phyloP scores from a whole-genome alignment of 352 stramenopile species.

The Labyrinthula sp. region DNA sequence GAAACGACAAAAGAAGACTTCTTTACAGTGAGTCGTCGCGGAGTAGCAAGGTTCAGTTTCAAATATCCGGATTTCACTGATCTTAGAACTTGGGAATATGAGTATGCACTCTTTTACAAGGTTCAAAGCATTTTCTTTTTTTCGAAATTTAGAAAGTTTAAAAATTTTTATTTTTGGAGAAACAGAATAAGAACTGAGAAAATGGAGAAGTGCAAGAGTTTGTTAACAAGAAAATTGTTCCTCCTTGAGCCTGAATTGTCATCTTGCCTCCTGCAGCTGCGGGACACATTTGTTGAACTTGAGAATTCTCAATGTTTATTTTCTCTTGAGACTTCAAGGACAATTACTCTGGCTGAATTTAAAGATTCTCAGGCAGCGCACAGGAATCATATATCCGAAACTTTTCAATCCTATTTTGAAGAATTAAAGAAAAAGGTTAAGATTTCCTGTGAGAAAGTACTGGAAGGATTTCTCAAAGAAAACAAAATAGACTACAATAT shows the following conservation, averaged over 20 bases:
- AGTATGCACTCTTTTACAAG: slow-evolving; percentile 64
- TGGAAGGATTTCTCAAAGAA: slow-evolving; percentile 60
- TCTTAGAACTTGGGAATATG: slow-evolving; percentile 68
- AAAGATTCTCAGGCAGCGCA: slow-evolving; percentile 44
- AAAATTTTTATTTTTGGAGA: slow-evolving; percentile 78
- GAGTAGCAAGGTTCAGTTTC: slow-evolving; percentile 67
- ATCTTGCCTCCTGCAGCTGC: slow-evolving; percentile 49
- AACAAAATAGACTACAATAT: slow-evolving; percentile 55
- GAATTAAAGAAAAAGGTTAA: slow-evolving; percentile 45
- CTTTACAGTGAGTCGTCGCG: slow-evolving; percentile 69
- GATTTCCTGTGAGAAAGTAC: slow-evolving; percentile 62
- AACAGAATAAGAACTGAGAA: slow-evolving; percentile 56
- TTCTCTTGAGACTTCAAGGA: slow-evolving; percentile 43
- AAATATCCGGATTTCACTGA: slow-evolving; percentile 63
- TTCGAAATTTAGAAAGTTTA: slow-evolving; percentile 68
- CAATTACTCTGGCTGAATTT: slow-evolving; percentile 56
- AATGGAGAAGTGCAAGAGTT: slow-evolving; percentile 52
- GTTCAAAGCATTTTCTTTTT: slow-evolving; percentile 66
- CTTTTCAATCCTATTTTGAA: slow-evolving; percentile 34
- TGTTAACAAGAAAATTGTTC: slow-evolving; percentile 58
- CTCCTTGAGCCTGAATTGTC: slow-evolving; percentile 57
- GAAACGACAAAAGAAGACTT: slow-evolving; percentile 55
- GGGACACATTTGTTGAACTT: slow-evolving; percentile 48
- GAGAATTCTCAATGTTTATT: slow-evolving; percentile 46
- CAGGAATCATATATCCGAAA: slow-evolving; percentile 6